Base-by-base conservation (phyloP, 805 yeast genomes). In the Teunomyces tritomae region DNA sequence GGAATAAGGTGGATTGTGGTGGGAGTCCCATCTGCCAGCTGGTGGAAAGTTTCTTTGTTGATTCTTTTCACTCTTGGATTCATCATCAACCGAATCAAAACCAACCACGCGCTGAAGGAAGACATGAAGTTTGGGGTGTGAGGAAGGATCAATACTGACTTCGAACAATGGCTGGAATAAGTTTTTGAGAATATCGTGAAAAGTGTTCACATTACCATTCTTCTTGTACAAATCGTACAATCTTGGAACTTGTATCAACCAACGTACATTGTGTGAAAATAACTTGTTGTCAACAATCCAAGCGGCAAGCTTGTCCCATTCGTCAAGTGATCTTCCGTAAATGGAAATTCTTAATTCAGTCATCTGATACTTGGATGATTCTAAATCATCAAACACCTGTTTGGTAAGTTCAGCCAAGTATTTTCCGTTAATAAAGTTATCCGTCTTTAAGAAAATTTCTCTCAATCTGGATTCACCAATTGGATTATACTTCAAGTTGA, bases 31-130 rank as follows among this genome's bases (percentile, higher is more conserved):
- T 49, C 84, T 71, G 10, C 82, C 74, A 32, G 99, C 95, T n/a
- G 80, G 70, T 1, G 98, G 98, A 62, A 77, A 90, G 63, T 87
- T 90, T 51, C 82, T 83, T 8, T 66, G 53, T 57, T 85, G 91
- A 49, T 91, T 79, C 54, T 89, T 82, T 65, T 94, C 99, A 37
- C 80, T 79, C 65, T 95, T 94, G 8, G 96, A 88, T 68, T 94
- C 99, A 68, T 94, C 99, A 67, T 94, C 99, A 29, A 94, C 99
- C 4, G 97, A 89, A 68, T 94, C 99, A 67, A 94, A 94, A 0
- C 99, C 99, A 59, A 94, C 86, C 2, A 94, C 98, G 57, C 99
- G 80, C 70, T 90, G 95, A 57, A 94, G 71, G 65, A 94, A 91
- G 3, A 90, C 78, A 60, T 85, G 86, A 47, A 94, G 75, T 64